These are phyloP conservation scores for Cenococcum geophilum DNA, from an alignment of 495 filamentous ascomycete genomes.

Conservation along the genomic window DNA sequence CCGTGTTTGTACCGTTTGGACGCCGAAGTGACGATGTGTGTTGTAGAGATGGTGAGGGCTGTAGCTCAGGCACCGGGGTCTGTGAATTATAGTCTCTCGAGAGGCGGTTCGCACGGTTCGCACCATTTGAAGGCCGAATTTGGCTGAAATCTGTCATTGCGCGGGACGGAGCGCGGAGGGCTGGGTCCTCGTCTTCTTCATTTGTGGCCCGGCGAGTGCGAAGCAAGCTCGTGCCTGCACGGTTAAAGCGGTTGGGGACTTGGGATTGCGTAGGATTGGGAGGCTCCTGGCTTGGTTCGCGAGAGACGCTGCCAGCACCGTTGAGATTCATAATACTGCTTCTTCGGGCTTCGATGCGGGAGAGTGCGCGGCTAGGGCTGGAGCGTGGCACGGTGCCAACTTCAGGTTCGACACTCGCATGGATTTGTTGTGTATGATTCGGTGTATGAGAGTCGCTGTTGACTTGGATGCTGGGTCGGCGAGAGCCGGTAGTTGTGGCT, in stretches of 20 bases:
- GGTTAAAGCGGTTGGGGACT: slow-evolving; percentile 19
- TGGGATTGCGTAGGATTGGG: slow-evolving; percentile 36
- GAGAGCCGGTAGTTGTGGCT: slow-evolving; percentile 31
- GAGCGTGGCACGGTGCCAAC: slow-evolving; percentile 16
- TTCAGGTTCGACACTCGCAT: slow-evolving; percentile 25
- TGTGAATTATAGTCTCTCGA: slow-evolving; percentile 43
- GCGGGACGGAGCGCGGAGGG: slow-evolving; percentile 38
- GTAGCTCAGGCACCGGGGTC: slow-evolving; percentile 34
- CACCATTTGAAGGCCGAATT: slow-evolving; percentile 34
- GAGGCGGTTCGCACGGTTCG: slow-evolving; percentile 36
- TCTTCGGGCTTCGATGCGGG: slow-evolving; percentile 67
- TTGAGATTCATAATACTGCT: slow-evolving; percentile 51
- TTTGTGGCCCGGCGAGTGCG: slow-evolving; percentile 31
- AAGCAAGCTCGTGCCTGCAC: slow-evolving; percentile 24
- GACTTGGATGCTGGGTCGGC: slow-evolving; percentile 35
- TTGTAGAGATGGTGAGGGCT: slow-evolving; percentile 25
- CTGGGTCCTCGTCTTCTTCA: slow-evolving; percentile 40
- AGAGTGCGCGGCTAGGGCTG: slow-evolving; percentile 50
- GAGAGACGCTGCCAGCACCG: slow-evolving; percentile 29
- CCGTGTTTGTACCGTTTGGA: slow-evolving; percentile 10
- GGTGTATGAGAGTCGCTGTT: slow-evolving; percentile 23
- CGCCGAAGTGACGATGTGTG: slow-evolving; percentile 20
- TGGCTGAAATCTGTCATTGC: slow-evolving; percentile 40
- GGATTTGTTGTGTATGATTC: slow-evolving; percentile 17
- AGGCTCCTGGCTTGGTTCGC: slow-evolving; percentile 32